phyloP scores from a whole-genome alignment of 805 yeast genomes.

The Saccharomyces paradoxus region DNA sequence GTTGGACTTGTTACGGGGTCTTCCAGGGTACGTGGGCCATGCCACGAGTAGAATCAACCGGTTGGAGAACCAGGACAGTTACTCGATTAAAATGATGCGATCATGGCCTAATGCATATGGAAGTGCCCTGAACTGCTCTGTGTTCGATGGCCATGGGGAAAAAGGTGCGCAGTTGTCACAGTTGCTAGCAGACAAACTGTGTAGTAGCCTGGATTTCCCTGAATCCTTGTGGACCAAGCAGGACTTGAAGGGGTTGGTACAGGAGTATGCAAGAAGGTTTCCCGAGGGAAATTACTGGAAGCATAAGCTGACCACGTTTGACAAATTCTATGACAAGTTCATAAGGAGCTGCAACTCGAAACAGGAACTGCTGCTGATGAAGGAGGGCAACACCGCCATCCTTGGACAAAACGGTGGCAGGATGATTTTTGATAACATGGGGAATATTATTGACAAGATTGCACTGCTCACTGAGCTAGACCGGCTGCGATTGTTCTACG shows the following conservation, averaged over 20 bases:
- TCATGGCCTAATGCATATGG: conserved; percentile 19
- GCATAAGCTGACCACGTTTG: conserved; percentile 42
- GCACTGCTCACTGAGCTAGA: conserved; percentile 27
- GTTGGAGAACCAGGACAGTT: conserved; percentile 72
- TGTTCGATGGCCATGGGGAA: conserved; percentile 96
- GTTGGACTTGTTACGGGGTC: conserved; percentile 7
- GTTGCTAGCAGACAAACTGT: conserved; percentile 35
- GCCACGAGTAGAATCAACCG: conserved; percentile 68
- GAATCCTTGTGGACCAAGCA: neutral
- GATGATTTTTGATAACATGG: conserved; percentile 31
- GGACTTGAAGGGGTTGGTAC: neutral
- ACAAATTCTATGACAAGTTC: conserved; percentile 29
- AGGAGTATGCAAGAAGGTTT: neutral
- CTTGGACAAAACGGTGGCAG: conserved; percentile 20
- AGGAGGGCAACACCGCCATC: conserved; percentile 7
- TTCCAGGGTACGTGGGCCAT: conserved; percentile 56
- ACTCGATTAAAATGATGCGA: conserved; percentile 53
- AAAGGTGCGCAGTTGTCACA: conserved; percentile 39
- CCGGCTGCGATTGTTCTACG: conserved; percentile 23
- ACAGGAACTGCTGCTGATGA: conserved; percentile 27
- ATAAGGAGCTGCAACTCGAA: conserved; percentile 29
- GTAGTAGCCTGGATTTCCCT: neutral
- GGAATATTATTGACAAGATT: conserved; percentile 31
- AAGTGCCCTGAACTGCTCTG: conserved; percentile 56
- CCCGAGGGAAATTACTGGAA: conserved; percentile 78